A percentile compares a stretch with the other conserved stretches of the same genome.
Conservation (phyloP, 495 filamentous ascomycete genomes). For the Podospora bellae-mahoneyi region DNA sequence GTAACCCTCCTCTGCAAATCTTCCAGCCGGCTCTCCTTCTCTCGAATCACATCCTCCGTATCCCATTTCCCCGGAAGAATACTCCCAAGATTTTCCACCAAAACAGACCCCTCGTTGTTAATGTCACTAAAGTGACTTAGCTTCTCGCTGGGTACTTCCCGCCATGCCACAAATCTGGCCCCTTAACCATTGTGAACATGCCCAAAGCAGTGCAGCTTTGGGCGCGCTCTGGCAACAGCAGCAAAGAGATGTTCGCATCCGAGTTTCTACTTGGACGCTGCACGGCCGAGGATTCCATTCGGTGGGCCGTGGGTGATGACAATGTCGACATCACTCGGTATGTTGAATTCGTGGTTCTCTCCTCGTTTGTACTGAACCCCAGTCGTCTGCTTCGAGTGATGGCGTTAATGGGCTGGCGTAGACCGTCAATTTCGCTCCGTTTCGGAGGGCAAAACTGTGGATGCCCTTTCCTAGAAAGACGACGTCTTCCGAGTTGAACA, state of each 20-base stretch:
- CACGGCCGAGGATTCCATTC: constrained; percentile 52
- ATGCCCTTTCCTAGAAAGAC: constrained; percentile 65
- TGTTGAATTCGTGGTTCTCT: constrained; percentile 51
- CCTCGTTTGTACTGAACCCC: constrained; percentile 55
- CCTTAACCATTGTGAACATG: constrained; percentile 77
- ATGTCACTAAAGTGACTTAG: background rate
- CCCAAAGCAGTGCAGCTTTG: constrained; percentile 66
- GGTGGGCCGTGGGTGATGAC: constrained; percentile 76
- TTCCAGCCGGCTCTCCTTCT: constrained; percentile 12
- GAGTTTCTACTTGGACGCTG: constrained; percentile 27
- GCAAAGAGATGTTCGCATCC: constrained; percentile 60
- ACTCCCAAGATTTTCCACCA: constrained; percentile 44
- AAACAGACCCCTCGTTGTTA: constrained; percentile 32
- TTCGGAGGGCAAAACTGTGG: constrained; percentile 52
- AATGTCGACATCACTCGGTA: constrained; percentile 53
- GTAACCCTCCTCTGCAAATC: constrained; percentile 15
- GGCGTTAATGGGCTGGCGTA: constrained; percentile 73
- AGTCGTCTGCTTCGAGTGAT: constrained; percentile 52
- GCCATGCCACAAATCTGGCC: constrained; percentile 59
- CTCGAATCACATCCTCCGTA: constrained; percentile 2
- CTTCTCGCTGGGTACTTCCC: constrained; percentile 25
- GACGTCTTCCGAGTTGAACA: constrained; percentile 47
- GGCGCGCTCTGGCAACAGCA: constrained; percentile 51
- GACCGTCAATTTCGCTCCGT: constrained; percentile 58
- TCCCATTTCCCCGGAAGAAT: constrained; percentile 21